Base-by-base conservation (phyloP, 1,139 yeast species). In the Lodderomyces orthopsilosis region DNA sequence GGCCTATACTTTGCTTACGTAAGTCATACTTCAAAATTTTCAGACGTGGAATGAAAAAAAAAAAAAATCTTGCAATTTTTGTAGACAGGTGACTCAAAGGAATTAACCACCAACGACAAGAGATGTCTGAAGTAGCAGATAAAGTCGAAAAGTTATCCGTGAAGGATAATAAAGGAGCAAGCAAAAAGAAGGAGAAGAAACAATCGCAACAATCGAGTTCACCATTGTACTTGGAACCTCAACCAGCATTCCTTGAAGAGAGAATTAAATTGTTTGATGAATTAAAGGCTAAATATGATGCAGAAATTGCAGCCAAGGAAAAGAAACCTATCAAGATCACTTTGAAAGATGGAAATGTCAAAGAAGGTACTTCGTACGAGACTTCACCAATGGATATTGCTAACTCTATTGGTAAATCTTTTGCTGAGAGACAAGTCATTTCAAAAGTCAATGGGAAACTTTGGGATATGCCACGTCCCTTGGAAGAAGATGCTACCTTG, bases 391-490 rank as follows among this genome's bases (percentile, higher is more conserved):
- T 87, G 68, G 86, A 83, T 46, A 86, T 93, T 53, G 97, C 98
- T 45, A 75, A 74, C 56, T 82, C 68, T 44, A 91, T 93, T 56
- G 91, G 96, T 54, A 87, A 88, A 66, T 85, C 96, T 4, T 83
- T 73, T 52, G 66, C 68, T 44, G 98, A 93, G 54, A 84, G 90
- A 70, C 86, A 88, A 58, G 90, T 94, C 50, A 90, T 94, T 55
- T 79, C 98, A 47, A 90, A 89, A 68, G 94, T 93, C 46, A 78
- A 94, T 59, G 96, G 96, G 46, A 22, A 78, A 43, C 74, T 91
- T 55, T 94, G 98, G 98, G 99, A 94, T 70, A 75, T 94, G 61
- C 94, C 85, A 51, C 85, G 98, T 68, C 97, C 98, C 14, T 74
- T 94, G 44, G 98, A 93, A 70, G 75, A 67, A 27, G 89, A 85